Percentiles rank a stretch among this genome's conserved stretches.
These are phyloP conservation scores for Peziza echinospora DNA, from an alignment of 495 filamentous ascomycete genomes.

Conservation along the genomic window DNA sequence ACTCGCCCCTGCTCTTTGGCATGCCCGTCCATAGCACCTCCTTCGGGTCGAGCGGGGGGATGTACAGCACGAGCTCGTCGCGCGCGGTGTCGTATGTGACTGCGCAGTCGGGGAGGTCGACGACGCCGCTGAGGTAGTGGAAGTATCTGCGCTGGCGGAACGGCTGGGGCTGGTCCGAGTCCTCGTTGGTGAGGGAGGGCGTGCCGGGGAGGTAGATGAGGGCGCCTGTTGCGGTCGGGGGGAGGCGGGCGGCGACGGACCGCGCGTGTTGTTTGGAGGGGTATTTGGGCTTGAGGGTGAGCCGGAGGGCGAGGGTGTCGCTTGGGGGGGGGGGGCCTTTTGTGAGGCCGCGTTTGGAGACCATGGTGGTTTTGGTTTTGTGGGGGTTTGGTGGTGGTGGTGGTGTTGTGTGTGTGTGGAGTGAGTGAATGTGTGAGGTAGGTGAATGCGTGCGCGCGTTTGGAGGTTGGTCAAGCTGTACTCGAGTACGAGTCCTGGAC, in stretches of 20 bases:
- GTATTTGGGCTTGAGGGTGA: not conserved
- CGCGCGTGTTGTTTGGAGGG: not conserved
- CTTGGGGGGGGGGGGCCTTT: not conserved
- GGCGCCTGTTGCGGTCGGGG: not conserved
- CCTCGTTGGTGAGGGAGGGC: not conserved
- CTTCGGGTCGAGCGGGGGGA: conserved; percentile 33
- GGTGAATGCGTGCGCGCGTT: too few species aligned
- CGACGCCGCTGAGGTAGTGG: conserved; percentile 40
- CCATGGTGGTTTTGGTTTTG: too few species aligned
- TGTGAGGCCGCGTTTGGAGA: not conserved
- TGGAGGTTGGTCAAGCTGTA: too few species aligned
- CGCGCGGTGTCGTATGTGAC: conserved; percentile 40
- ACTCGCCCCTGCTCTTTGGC: conserved; percentile 30
- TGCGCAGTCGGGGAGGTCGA: conserved; percentile 35
- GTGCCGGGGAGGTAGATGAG: not conserved
- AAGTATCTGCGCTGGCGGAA: conserved; percentile 53
- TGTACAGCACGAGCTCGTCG: conserved; percentile 37
- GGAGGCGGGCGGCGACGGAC: not conserved
- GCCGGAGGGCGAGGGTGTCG: not conserved
- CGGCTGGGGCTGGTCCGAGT: conserved; percentile 28
- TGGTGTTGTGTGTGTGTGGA: too few species aligned
- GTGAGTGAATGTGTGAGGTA: too few species aligned
- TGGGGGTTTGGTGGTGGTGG: too few species aligned
- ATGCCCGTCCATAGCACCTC: conserved; percentile 40
- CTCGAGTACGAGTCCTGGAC: too few species aligned